phyloP scores from a whole-genome alignment of 768 basidiomycete genomes.

The Favolaschia claudopus region DNA sequence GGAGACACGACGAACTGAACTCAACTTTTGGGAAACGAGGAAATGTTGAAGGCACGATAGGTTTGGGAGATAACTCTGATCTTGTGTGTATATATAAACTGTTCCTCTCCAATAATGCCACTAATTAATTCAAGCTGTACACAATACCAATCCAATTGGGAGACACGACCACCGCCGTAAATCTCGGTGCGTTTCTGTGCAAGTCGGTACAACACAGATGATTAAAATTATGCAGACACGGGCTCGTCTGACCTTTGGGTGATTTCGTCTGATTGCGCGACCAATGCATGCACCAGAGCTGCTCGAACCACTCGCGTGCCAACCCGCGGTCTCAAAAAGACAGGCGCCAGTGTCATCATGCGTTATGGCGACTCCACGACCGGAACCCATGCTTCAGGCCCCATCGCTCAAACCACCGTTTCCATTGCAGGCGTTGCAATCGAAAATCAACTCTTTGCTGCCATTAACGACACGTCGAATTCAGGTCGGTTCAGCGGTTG shows the following conservation, averaged over 20 bases:
- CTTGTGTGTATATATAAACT: conserved; percentile 12
- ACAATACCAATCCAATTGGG: conserved; percentile 57
- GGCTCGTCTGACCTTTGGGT: conserved; percentile 80
- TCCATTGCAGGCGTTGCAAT: conserved; percentile 62
- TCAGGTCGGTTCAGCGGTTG: conserved; percentile 6
- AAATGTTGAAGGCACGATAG: conserved; percentile 41
- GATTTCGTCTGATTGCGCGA: conserved; percentile 56
- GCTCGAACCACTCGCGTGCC: conserved; percentile 51
- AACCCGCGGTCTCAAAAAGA: conserved; percentile 42
- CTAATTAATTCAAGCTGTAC: conserved; percentile 37
- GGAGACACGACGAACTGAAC: conserved; percentile 18
- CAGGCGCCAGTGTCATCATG: conserved; percentile 47
- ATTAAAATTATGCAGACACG: conserved; percentile 54
- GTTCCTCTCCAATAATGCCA: not conserved
- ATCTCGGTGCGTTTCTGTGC: conserved; percentile 49
- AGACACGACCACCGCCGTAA: conserved; percentile 46
- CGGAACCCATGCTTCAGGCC: conserved; percentile 66
- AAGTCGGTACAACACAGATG: no score
- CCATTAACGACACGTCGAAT: conserved; percentile 66
- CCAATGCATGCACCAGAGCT: conserved; percentile 45
- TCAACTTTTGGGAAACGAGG: conserved; percentile 27
- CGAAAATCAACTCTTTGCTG: conserved; percentile 59
- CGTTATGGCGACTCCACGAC: conserved; percentile 74
- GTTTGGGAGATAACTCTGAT: conserved; percentile 40
- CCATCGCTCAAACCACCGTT: conserved; percentile 59